phyloP scores from a whole-genome alignment of 202 grass and related monocot species.

The Musa balbisiana region DNA sequence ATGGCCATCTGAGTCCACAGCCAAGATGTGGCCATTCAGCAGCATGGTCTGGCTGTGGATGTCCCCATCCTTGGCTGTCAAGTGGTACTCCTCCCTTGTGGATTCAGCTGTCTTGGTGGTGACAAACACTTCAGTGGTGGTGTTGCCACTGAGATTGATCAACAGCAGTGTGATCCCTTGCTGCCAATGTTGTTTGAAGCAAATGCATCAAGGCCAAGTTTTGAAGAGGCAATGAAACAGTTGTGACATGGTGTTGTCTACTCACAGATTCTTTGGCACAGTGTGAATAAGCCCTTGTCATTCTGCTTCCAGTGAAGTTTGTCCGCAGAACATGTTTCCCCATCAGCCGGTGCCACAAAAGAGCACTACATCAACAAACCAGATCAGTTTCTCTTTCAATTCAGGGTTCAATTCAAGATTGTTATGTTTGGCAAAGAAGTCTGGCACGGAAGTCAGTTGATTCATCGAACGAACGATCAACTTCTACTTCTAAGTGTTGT shows the following conservation, averaged over 20 bases:
- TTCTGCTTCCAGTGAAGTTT: conserved; percentile 1
- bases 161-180: conserved; percentile 8
- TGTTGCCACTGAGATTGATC: conserved; percentile 14
- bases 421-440: neutral
- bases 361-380: conserved; percentile 6
- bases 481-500: neutral
- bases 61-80: conserved; percentile 7
- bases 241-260: neutral
- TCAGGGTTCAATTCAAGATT: neutral
- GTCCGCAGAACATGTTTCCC: neutral
- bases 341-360: conserved; percentile 13
- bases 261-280: conserved; percentile 17
- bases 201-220: neutral
- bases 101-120: neutral
- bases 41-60: conserved; percentile 19
- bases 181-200: neutral
- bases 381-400: neutral
- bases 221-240: neutral
- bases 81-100: conserved; percentile 15
- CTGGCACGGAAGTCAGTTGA: neutral
- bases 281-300: conserved; percentile 17
- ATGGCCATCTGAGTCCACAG: neutral
- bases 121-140: neutral
- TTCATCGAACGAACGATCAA: neutral
- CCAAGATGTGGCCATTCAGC: conserved; percentile 14